A percentile compares a stretch with the other conserved stretches of the same genome.
Evolutionary conservation across 441 rosid species (phyloP).

Genomic region (Bruguiera hainesii): DNA sequence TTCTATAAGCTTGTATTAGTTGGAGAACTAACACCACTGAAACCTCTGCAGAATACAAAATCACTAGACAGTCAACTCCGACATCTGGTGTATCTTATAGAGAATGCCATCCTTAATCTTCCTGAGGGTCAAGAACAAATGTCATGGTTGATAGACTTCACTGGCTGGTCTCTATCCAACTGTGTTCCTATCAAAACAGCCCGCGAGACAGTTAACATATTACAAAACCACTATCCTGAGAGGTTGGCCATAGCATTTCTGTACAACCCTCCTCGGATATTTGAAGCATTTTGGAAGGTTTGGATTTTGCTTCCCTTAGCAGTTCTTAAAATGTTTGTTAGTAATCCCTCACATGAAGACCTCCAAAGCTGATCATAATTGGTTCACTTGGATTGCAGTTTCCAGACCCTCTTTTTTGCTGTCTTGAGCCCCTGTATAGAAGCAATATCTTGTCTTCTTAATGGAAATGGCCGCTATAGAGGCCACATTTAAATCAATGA

Average conservation of each 20-base stretch:
- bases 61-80: slow-evolving; percentile 63
- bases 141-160: slow-evolving; percentile 96
- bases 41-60: slow-evolving; percentile 66
- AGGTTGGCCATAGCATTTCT: slow-evolving; percentile 89
- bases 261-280: slow-evolving; percentile 86
- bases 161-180: slow-evolving; percentile 70
- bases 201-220: slow-evolving; percentile 58
- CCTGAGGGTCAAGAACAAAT: slow-evolving; percentile 91
- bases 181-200: slow-evolving; percentile 79
- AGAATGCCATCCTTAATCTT: slow-evolving; percentile 90
- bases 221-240: slow-evolving; percentile 95
- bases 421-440: no score
- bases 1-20: slow-evolving; percentile 10
- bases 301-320: slow-evolving; percentile 13
- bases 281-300: slow-evolving; percentile 99
- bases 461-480: no score
- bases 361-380: no score
- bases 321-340: not conserved
- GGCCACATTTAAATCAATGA: not conserved
- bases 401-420: no score
- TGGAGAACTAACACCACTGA: slow-evolving; percentile 2
- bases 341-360: no score
- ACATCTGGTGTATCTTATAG: slow-evolving; percentile 83
- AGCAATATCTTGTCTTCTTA: no score
- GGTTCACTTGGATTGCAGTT: no score